A percentile compares a stretch with the other conserved stretches of the same genome.
phyloP scores from a whole-genome alignment of 306 rosid genomes.

The Alnus glutinosa region DNA sequence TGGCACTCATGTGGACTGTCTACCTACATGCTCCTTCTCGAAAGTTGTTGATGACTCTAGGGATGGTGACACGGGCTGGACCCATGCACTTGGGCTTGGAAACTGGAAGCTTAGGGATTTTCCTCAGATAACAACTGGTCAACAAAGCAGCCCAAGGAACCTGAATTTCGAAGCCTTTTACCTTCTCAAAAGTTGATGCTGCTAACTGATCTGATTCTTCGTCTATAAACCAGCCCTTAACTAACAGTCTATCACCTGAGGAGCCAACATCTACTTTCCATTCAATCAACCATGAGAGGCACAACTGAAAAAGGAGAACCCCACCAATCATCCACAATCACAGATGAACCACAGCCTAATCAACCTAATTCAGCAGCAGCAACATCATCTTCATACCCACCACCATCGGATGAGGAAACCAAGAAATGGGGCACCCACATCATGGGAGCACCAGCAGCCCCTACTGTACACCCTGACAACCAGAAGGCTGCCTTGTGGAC shows the following conservation, averaged over 20 bases:
- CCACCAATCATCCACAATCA: neutral
- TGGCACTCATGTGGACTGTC: no score
- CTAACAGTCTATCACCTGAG: neutral
- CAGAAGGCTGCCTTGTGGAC: constrained; percentile 46
- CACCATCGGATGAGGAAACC: constrained; percentile 32
- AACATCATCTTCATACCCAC: neutral
- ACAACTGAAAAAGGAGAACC: constrained; percentile 15
- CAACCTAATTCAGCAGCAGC: neutral
- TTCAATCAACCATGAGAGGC: constrained; percentile 28
- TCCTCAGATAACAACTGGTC: neutral
- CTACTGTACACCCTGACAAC: constrained; percentile 45
- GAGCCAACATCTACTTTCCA: neutral
- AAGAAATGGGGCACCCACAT: constrained; percentile 59
- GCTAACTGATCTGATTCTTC: neutral
- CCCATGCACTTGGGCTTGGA: neutral
- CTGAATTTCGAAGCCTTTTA: neutral
- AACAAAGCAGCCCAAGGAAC: neutral
- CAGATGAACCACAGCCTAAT: constrained; percentile 5
- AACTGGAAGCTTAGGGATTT: constrained; percentile 18
- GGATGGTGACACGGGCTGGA: no score
- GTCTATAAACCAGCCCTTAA: neutral
- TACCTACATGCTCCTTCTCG: no score
- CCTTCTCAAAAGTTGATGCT: neutral
- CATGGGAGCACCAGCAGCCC: constrained; percentile 49
- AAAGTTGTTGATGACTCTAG: no score